These are phyloP conservation scores for Stagonosporopsis rhizophila DNA, from an alignment of 2,329 filamentous ascomycete species.

Conservation along the genomic window DNA sequence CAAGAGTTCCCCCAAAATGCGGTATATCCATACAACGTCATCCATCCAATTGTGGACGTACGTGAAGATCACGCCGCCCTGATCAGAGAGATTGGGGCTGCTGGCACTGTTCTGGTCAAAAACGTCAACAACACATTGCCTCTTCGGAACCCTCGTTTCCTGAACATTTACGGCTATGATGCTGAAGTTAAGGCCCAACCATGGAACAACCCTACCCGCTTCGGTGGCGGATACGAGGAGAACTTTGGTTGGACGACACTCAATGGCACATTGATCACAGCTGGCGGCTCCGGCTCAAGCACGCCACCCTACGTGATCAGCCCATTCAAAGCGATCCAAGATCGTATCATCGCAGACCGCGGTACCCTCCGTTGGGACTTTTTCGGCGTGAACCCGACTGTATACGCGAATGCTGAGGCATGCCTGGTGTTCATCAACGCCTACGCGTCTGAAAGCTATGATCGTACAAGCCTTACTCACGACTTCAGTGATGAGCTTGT, in stretches of 20 bases:
- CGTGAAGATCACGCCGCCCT: slow-evolving; percentile 51
- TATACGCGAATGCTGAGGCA: slow-evolving; percentile 50
- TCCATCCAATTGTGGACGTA: slow-evolving; percentile 56
- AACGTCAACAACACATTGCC: slow-evolving; percentile 51
- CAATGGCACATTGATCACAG: slow-evolving; percentile 53
- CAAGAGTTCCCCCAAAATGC: slow-evolving; percentile 41
- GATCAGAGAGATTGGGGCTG: slow-evolving; percentile 52
- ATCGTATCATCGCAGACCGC: slow-evolving; percentile 37
- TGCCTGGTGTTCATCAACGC: slow-evolving; percentile 66
- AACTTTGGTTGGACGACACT: slow-evolving; percentile 45
- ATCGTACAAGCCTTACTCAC: slow-evolving; percentile 33
- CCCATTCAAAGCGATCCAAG: slow-evolving; percentile 51
- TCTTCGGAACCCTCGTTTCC: slow-evolving; percentile 52
- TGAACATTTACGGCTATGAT: slow-evolving; percentile 52
- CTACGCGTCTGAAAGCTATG: slow-evolving; percentile 49
- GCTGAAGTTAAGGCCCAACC: slow-evolving; percentile 45
- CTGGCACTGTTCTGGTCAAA: slow-evolving; percentile 54
- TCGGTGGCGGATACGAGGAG: slow-evolving; percentile 50
- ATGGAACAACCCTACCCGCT: slow-evolving; percentile 49
- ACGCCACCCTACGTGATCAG: slow-evolving; percentile 51
- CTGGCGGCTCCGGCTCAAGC: slow-evolving; percentile 51
- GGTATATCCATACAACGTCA: slow-evolving; percentile 31
- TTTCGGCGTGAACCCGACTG: slow-evolving; percentile 37
- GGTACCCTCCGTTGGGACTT: slow-evolving; percentile 49
- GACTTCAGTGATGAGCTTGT: slow-evolving; percentile 45